Evolutionary conservation across 2,329 filamentous ascomycete species (phyloP), one percentile per base, ranked within the genome.

Genomic region (Blumeria graminis): DNA sequence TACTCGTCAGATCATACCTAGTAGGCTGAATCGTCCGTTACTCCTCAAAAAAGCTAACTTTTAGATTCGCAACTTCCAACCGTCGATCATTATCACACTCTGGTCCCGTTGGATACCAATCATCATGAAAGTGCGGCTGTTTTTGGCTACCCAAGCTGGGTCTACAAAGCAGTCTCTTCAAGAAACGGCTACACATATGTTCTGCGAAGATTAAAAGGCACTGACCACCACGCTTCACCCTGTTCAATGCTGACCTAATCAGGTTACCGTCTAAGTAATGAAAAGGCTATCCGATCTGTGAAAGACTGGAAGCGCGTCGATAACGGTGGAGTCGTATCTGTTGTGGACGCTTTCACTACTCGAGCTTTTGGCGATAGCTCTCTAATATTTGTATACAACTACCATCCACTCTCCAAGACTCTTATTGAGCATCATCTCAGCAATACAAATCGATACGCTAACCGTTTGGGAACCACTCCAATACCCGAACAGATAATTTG

Each of bases 321-420:
- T 65, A 90, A 83, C 64, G 84, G 81, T 57, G 86, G 80, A 61
- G 78, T 96, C 18, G 90, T 96, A 34, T 84, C 82, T 0, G 78
- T 94, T 8, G 82, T 94, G 64, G 88, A 95, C 68, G 87, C 86
- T 0, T 98, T 98, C 65, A 98, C 92, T 0, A 93, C 87, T 11
- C 76, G 88, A 59, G 86, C 84, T 32, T 98, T 98, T 68, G 86
- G 87, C 56, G 92, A 96, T 67, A 94, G 86, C 69, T 96, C 92
- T 3, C 76, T 98, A 56, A 84, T 98, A 53, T 84, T 98, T 64
- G 88, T 94, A 28, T 92, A 87, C 59, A 87, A 94, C 67, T 98
- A 94, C 65, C 86, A 92, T 64, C 90, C 92, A 0, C 74, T 92
- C 18, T 86, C 90, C 1, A 93, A 92, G 68, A 94, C 90, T 0